Conservation (phyloP, 306 rosid species). For the Vigna radiata region DNA sequence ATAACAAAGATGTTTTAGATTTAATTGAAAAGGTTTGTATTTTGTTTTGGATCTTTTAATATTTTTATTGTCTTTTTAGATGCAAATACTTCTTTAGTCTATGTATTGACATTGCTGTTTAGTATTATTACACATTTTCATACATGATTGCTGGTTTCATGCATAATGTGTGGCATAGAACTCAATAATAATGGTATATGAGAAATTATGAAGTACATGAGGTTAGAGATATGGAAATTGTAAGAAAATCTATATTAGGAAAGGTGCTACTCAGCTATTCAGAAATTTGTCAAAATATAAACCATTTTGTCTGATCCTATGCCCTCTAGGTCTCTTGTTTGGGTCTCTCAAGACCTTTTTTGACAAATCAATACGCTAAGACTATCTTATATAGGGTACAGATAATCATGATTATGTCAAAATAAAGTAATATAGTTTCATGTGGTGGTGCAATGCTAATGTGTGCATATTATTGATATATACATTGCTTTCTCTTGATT, state of each 20-base stretch:
- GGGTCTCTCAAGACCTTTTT: not conserved
- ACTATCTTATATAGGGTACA: conserved; percentile 9
- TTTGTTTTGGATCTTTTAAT: not conserved
- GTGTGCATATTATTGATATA: conserved; percentile 28
- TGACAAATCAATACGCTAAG: not conserved
- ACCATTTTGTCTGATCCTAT: conserved; percentile 35
- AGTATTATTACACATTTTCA: not conserved
- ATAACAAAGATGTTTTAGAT: conserved; percentile 97
- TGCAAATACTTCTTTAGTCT: conserved; percentile 10
- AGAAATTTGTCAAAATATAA: conserved; percentile 4
- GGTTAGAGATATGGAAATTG: conserved; percentile 29
- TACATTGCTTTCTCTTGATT: conserved; percentile 10
- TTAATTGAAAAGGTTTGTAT: conserved; percentile 89
- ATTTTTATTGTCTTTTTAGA: conserved; percentile 22
- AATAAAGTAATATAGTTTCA: conserved; percentile 30
- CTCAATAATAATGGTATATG: conserved; percentile 22
- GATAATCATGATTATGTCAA: not conserved
- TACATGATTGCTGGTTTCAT: conserved; percentile 35
- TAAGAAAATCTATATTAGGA: conserved; percentile 25
- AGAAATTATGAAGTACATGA: conserved; percentile 27
- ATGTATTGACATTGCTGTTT: not conserved
- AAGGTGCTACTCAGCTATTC: conserved; percentile 25
- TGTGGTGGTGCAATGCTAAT: conserved; percentile 7
- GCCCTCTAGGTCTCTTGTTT: conserved; percentile 4
- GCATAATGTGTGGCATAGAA: conserved; percentile 25